Evolutionary conservation across 176 grass and related monocot genomes (phyloP).

Genomic region (Microstegium vimineum): DNA sequence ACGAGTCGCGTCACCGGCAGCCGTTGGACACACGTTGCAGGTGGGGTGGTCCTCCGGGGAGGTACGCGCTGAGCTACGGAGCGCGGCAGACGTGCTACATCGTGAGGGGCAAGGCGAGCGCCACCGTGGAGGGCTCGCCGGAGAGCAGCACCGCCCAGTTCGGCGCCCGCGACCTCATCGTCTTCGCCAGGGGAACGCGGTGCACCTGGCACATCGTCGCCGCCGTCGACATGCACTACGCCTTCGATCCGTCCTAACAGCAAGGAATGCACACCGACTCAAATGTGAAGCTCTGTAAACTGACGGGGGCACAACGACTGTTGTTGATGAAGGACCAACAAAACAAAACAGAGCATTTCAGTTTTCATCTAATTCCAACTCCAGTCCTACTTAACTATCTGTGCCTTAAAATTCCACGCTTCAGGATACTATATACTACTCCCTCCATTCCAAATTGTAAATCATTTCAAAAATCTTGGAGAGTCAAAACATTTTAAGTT

Average conservation of each 20-base stretch:
- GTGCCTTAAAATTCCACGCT: background rate
- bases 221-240: slow-evolving; percentile 64
- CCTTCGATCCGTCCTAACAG: slow-evolving; percentile 51
- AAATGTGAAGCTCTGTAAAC: background rate
- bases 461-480: too few species aligned
- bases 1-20: too few species aligned
- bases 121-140: slow-evolving; percentile 42
- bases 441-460: too few species aligned
- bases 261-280: too few species aligned
- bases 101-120: slow-evolving; percentile 48
- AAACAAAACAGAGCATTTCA: background rate
- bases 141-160: slow-evolving; percentile 29
- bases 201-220: slow-evolving; percentile 70
- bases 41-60: slow-evolving; percentile 65
- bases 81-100: slow-evolving; percentile 70
- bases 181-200: slow-evolving; percentile 50
- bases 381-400: background rate
- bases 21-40: background rate
- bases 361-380: background rate
- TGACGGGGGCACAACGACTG: background rate
- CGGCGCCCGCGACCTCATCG: slow-evolving; percentile 52
- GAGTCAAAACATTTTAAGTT: too few species aligned
- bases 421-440: slow-evolving; percentile 15
- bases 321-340: background rate
- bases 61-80: slow-evolving; percentile 53